These are phyloP conservation scores for Ophiosphaerella korrae DNA, from an alignment of 2,329 filamentous ascomycete genomes.

Conservation along the genomic window DNA sequence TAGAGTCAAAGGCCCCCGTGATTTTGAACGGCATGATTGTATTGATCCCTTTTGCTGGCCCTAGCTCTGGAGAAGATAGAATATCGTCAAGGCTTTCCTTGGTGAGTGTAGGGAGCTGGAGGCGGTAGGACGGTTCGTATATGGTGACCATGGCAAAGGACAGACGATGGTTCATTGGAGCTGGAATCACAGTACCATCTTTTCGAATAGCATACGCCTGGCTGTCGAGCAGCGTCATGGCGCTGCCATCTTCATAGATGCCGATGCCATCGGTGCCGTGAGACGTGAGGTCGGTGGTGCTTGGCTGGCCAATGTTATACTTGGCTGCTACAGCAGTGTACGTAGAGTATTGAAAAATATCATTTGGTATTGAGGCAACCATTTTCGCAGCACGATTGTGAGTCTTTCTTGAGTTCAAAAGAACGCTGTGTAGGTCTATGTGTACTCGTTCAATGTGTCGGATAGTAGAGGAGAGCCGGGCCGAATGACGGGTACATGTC, in stretches of 20 bases:
- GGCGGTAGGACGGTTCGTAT: slow-evolving; percentile 44
- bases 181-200: slow-evolving; percentile 37
- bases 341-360: slow-evolving; percentile 53
- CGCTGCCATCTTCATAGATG: slow-evolving; percentile 48
- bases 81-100: slow-evolving; percentile 24
- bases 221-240: slow-evolving; percentile 45
- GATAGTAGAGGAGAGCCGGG: neutral
- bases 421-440: neutral
- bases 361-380: slow-evolving; percentile 50
- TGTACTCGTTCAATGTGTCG: neutral
- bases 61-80: slow-evolving; percentile 16
- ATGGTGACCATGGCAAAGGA: slow-evolving; percentile 51
- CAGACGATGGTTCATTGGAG: slow-evolving; percentile 41
- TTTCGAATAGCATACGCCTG: slow-evolving; percentile 41
- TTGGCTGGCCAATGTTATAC: slow-evolving; percentile 41
- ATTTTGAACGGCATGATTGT: slow-evolving; percentile 50
- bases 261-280: slow-evolving; percentile 53
- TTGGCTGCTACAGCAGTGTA: slow-evolving; percentile 44
- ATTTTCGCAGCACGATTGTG: slow-evolving; percentile 22
- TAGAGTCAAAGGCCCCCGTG: slow-evolving; percentile 42
- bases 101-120: slow-evolving; percentile 27
- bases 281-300: slow-evolving; percentile 45
- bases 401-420: neutral
- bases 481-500: neutral
- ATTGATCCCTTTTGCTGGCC: slow-evolving; percentile 40